Evolutionary conservation across 225 moss, liverwort and hornwort species (phyloP).

Genomic region (Takakia lepidozioides): DNA sequence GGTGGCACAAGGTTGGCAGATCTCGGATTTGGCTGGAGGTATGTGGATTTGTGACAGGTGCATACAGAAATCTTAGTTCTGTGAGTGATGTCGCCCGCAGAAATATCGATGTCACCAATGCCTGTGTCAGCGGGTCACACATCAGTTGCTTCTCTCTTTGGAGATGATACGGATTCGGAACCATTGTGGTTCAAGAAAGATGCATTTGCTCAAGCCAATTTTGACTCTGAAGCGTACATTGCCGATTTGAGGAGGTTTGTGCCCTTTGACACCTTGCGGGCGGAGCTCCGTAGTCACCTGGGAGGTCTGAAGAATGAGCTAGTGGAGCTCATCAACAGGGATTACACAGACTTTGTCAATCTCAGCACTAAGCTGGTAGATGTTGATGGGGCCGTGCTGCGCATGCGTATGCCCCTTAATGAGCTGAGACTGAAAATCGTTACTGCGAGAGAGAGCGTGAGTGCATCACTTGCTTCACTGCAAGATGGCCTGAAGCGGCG

Average conservation of each 20-base stretch:
- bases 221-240: slow-evolving; percentile 83
- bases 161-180: slow-evolving; percentile 65
- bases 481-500: slow-evolving; percentile 82
- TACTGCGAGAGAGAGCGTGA: slow-evolving; percentile 57
- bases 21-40: no score
- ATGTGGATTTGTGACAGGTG: no score
- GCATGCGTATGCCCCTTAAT: slow-evolving; percentile 89
- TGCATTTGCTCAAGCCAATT: slow-evolving; percentile 52
- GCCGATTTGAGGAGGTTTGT: slow-evolving; percentile 78
- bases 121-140: slow-evolving; percentile 27
- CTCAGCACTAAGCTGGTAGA: slow-evolving; percentile 87
- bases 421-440: slow-evolving; percentile 70
- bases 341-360: slow-evolving; percentile 86
- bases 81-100: slow-evolving; percentile 16
- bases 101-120: slow-evolving; percentile 19
- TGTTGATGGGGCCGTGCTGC: slow-evolving; percentile 88
- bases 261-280: slow-evolving; percentile 73
- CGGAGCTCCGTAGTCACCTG: slow-evolving; percentile 76
- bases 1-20: no score
- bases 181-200: slow-evolving; percentile 95
- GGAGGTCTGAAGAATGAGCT: slow-evolving; percentile 79
- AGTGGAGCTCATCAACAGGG: slow-evolving; percentile 91
- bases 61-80: no score
- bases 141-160: slow-evolving; percentile 69
- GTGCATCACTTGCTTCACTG: slow-evolving; percentile 59